Evolutionary conservation across 179 eudicot genomes (phyloP).

Genomic region (Silene vulgaris): DNA sequence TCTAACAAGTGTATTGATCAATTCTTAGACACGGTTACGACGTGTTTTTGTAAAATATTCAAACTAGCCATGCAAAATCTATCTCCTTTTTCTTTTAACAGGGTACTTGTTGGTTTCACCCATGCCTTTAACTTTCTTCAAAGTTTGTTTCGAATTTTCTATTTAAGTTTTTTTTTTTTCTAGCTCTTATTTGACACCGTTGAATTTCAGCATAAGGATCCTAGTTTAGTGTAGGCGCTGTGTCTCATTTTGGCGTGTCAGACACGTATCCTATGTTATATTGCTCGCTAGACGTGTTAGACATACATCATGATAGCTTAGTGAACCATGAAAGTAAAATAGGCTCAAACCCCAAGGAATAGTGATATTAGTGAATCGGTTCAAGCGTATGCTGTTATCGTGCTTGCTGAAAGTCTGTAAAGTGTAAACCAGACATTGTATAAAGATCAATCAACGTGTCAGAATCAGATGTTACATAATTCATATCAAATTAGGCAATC

Average conservation of each 20-base stretch:
- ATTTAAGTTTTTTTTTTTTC: not conserved
- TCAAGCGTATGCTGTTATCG: not conserved
- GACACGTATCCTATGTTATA: not conserved
- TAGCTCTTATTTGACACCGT: not conserved
- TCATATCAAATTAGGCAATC: not conserved
- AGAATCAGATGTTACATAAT: not conserved
- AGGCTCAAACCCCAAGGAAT: not conserved
- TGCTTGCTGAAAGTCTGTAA: not conserved
- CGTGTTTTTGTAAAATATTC: not conserved
- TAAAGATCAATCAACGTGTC: not conserved
- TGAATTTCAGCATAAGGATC: not conserved
- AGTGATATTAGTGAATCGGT: not conserved
- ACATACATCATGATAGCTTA: not conserved
- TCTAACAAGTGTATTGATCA: not conserved
- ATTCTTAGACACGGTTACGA: not conserved
- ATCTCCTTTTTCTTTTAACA: not conserved
- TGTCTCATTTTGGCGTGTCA: not conserved
- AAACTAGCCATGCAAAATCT: not conserved
- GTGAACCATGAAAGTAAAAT: not conserved
- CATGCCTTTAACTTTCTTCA: not conserved
- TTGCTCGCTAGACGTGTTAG: not conserved
- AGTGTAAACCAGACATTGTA: not conserved
- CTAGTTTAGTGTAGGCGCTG: not conserved
- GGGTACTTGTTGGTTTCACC: not conserved
- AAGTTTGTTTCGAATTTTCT: not conserved